Evolutionary conservation across 2,329 filamentous ascomycete genomes (phyloP), one percentile per base, ranked within the genome.

Genomic region (Orbilia brochopaga): DNA sequence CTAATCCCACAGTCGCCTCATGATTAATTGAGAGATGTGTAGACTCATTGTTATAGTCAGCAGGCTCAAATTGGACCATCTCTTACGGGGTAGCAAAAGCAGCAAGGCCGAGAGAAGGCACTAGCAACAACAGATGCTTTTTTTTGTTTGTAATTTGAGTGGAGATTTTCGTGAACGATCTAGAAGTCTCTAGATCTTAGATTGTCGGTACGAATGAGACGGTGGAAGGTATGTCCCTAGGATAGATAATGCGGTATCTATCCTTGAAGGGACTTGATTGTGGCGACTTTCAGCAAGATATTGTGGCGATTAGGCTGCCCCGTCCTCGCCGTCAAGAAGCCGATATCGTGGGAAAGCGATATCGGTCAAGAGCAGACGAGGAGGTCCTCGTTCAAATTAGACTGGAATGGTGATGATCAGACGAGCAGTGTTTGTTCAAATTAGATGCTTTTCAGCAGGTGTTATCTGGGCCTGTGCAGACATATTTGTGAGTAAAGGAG

Each of bases 11-110:
- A 75, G 91, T 92, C 77, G 93, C 91, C 83, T 95, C 91, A 81
- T 92, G 91, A 82, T 97, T 97, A 85, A 97, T 97, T 56, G 91
- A 97, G 83, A 97, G 83, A 80, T 94, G 90, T 70, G 93, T 92
- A 66, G 90, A 88, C 79, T 91, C 94, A 80, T 90, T 86, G 78
- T 90, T 91, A 80, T 91, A 83, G 69, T 67, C 53, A 44, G 50
- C 55, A 55, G 57, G 53, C 40, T 58, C 57, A 62, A 70, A 70
- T 60, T 72, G 67, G 44, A 72, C 67, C 67, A 72, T 72, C 35
- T 72, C 60, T 55, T 56, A 57, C 46, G 11, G 6, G 23, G 30
- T 52, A 23, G 46, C 24, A 56, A 42, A 52, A 46, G 50, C 51
- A 19, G 21, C 52, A 60, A 52, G 58, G 32, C 54, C 44, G 56